Base-by-base conservation (phyloP, 1,284 basidiomycete genomes). In the Athelia sp. region DNA sequence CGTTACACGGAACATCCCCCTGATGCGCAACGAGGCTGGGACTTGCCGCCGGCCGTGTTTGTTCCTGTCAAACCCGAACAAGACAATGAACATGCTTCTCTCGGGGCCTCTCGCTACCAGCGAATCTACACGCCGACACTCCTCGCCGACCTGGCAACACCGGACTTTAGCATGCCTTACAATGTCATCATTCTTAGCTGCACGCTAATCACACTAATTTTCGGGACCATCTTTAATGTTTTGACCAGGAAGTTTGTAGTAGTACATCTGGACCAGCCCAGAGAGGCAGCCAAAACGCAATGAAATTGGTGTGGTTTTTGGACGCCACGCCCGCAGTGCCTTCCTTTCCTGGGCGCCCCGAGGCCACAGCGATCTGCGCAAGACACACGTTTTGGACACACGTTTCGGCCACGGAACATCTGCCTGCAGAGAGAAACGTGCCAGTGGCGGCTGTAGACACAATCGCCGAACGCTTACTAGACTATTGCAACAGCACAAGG, bases 141-240 rank as follows among this genome's bases (percentile, higher is more conserved):
- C 17, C 79, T 99, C 22, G 82, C 97, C 38, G 92, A 97, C 64
- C 76, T 98, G 21, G 90, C 96, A 8, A 95, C 93, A 8, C 97
- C 97, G 0, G 96, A 99, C 70, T 99, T 99, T 68, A 95, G 90
- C 62, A 98, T 99, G 94, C 95, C 96, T 11, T 99, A 98, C 72
- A 99, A 98, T 68, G 95, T 98, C 54, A 98, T 98, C 67, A 96
- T 97, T 61, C 88, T 98, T 75, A 93, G 84, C 50, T 92, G 86
- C 61, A 94, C 93, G 9, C 73, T 97, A 45, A 81, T 95, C 53
- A 94, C 96, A 31, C 81, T 98, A 53, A 87, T 96, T 54, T 98
- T 99, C 66, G 96, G 96, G 36, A 90, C 83, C 56, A 71, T 96
- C 43, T 92, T 98, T 69, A 98, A 98, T 61, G 65, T 86, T 43